Conservation (phyloP, 768 basidiomycete species). For the Rossbeevera mucosa region DNA sequence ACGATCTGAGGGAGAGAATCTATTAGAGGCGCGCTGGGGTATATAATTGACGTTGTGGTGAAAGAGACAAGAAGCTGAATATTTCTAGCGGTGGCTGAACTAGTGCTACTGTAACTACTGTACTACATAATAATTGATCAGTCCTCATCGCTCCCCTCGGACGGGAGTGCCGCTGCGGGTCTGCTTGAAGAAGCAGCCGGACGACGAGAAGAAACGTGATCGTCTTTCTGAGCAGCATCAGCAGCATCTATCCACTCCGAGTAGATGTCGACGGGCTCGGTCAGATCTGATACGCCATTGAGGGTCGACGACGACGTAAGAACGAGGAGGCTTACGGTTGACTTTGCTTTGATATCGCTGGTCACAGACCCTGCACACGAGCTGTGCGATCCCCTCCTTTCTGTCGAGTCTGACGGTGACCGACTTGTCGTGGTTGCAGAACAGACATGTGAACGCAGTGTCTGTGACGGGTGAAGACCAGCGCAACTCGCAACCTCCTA, state of each 20-base stretch:
- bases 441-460: slow-evolving; percentile 79
- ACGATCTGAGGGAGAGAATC: slow-evolving; percentile 23
- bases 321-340: slow-evolving; percentile 55
- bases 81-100: slow-evolving; percentile 32
- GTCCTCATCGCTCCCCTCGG: slow-evolving; percentile 48
- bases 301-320: slow-evolving; percentile 6
- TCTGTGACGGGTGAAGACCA: slow-evolving; percentile 40
- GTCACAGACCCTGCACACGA: slow-evolving; percentile 81
- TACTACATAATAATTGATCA: too few relatives aligned
- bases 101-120: too few relatives aligned
- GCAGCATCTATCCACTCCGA: slow-evolving; percentile 91
- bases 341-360: slow-evolving; percentile 86
- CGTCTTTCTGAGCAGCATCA: slow-evolving; percentile 72
- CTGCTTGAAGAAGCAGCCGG: slow-evolving; percentile 50
- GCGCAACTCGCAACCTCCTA: not conserved
- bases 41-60: slow-evolving; percentile 14
- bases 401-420: slow-evolving; percentile 81
- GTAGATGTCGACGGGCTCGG: slow-evolving; percentile 85
- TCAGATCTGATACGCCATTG: slow-evolving; percentile 57
- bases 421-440: slow-evolving; percentile 87
- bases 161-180: slow-evolving; percentile 30
- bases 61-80: slow-evolving; percentile 17
- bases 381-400: slow-evolving; percentile 77
- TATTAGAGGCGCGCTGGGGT: slow-evolving; percentile 15
- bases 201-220: slow-evolving; percentile 45